Evolutionary conservation across 306 rosid species (phyloP).

Genomic region (Fagus crenata): DNA sequence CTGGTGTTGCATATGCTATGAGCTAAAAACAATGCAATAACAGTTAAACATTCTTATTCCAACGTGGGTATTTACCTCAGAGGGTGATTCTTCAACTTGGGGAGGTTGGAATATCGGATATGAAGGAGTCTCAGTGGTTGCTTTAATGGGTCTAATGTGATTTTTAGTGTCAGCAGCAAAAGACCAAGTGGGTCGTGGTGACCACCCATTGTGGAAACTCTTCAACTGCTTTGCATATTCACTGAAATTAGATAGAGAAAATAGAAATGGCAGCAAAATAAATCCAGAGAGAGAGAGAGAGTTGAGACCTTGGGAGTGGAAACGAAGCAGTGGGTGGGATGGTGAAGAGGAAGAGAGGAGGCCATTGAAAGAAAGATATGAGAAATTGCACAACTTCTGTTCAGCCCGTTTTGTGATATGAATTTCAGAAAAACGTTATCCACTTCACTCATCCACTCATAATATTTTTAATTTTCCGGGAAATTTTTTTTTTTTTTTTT

Average conservation of each 20-base stretch:
- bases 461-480: neutral
- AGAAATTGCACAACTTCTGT: neutral
- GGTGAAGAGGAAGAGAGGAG: conserved; percentile 57
- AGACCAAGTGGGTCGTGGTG: conserved; percentile 42
- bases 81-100: conserved; percentile 47
- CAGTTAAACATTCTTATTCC: conserved; percentile 3
- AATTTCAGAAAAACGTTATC: conserved; percentile 2
- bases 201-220: conserved; percentile 45
- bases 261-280: neutral
- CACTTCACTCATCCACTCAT: neutral
- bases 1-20: neutral
- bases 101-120: conserved; percentile 66
- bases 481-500: too few relatives aligned
- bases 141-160: conserved; percentile 51
- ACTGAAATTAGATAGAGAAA: conserved; percentile 2
- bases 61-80: conserved; percentile 50
- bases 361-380: conserved; percentile 45
- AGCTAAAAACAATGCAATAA: neutral
- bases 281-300: conserved; percentile 4
- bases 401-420: neutral
- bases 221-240: conserved; percentile 43
- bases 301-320: conserved; percentile 56
- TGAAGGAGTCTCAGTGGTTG: conserved; percentile 48
- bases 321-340: conserved; percentile 50
- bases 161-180: conserved; percentile 30